Conservation (phyloP, 805 yeast genomes). For the Metschnikowia henanensis region DNA sequence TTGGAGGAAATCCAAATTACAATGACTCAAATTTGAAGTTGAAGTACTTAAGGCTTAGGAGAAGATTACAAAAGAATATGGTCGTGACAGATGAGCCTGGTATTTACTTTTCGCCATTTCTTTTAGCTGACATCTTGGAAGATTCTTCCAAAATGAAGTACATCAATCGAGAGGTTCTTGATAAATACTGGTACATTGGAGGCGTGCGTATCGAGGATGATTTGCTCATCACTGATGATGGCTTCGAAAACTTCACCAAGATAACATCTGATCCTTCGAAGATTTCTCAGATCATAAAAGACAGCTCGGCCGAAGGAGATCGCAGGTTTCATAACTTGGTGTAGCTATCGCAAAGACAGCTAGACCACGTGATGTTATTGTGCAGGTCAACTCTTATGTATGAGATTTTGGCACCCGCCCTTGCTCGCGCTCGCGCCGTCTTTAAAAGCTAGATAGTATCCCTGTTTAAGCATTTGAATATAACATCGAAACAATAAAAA, state of each 20-base stretch:
- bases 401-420: constrained; percentile 1
- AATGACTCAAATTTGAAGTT: constrained; percentile 79
- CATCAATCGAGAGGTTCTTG: constrained; percentile 64
- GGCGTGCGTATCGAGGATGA: constrained; percentile 98
- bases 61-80: constrained; percentile 72
- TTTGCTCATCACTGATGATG: constrained; percentile 70
- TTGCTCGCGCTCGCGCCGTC: neutral
- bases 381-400: neutral
- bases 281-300: constrained; percentile 71
- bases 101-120: constrained; percentile 80
- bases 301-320: constrained; percentile 63
- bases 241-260: constrained; percentile 78
- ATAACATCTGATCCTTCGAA: constrained; percentile 87
- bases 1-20: constrained; percentile 86
- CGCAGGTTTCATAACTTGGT: constrained; percentile 60
- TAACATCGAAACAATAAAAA: constrained; percentile 21
- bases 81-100: constrained; percentile 96
- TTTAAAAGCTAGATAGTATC: neutral
- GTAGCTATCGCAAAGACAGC: constrained; percentile 11
- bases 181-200: constrained; percentile 86
- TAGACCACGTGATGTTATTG: constrained; percentile 1
- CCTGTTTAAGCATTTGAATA: neutral
- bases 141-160: constrained; percentile 49
- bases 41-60: constrained; percentile 76
- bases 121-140: constrained; percentile 63